These are phyloP conservation scores for Penicillium occitanis DNA, from an alignment of 2,329 filamentous ascomycete genomes.

Conservation along the genomic window DNA sequence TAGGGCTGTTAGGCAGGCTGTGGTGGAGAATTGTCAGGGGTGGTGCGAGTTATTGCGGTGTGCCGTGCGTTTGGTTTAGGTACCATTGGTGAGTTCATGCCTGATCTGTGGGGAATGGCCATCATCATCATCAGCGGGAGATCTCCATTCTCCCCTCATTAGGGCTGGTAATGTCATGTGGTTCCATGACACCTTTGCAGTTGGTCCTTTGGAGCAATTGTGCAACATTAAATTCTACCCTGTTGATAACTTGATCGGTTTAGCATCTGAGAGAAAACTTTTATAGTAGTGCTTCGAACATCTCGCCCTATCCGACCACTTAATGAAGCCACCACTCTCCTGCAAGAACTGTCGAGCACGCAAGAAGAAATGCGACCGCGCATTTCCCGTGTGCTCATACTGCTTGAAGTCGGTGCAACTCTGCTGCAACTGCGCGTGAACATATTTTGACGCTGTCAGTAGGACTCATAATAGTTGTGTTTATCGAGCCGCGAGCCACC, in stretches of 20 bases:
- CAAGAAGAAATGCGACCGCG: constrained; percentile 25
- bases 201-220: not conserved
- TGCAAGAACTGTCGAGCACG: constrained; percentile 23
- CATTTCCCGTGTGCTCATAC: constrained; percentile 24
- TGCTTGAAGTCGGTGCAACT: constrained; percentile 25
- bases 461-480: not conserved
- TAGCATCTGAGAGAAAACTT: not conserved
- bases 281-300: not conserved
- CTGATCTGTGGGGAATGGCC: too few relatives aligned
- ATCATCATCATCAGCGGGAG: too few relatives aligned
- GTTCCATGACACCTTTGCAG: not conserved
- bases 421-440: not conserved
- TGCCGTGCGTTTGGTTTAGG: too few relatives aligned
- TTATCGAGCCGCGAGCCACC: not conserved
- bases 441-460: not conserved
- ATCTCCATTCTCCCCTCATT: too few relatives aligned
- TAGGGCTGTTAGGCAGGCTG: not conserved
- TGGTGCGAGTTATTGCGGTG: not conserved
- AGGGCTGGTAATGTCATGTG: too few relatives aligned
- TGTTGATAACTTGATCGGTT: too few relatives aligned
- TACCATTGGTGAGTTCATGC: too few relatives aligned
- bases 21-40: not conserved
- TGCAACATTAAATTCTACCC: not conserved
- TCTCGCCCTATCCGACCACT: not conserved
- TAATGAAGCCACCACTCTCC: constrained; percentile 24